phyloP scores from a whole-genome alignment of 306 rosid genomes.

The Prosopis cineraria region DNA sequence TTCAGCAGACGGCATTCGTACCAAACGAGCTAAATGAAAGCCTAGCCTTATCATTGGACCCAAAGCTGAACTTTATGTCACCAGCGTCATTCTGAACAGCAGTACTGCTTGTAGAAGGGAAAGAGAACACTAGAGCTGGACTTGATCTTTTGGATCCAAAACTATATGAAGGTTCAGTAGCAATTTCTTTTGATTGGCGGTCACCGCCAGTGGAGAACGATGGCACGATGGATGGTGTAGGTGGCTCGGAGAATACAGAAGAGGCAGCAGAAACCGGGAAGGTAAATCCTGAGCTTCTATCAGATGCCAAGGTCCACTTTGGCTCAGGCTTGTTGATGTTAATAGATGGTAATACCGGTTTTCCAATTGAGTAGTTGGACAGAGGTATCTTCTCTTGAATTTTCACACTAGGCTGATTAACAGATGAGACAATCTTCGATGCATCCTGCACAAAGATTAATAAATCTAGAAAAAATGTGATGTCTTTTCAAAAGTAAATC shows the following conservation, averaged over 20 bases:
- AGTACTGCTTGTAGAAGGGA: slow-evolving; percentile 70
- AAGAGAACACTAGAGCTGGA: slow-evolving; percentile 57
- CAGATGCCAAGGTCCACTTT: slow-evolving; percentile 59
- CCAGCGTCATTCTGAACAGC: slow-evolving; percentile 40
- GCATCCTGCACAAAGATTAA: slow-evolving; percentile 49
- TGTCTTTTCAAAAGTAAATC: slow-evolving; percentile 1
- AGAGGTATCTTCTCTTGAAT: slow-evolving; percentile 46
- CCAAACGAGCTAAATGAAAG: slow-evolving; percentile 54
- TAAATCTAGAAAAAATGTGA: background rate
- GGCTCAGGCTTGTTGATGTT: slow-evolving; percentile 61
- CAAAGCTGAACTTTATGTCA: slow-evolving; percentile 69
- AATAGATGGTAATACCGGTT: slow-evolving; percentile 68
- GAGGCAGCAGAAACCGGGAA: slow-evolving; percentile 75
- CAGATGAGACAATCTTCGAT: slow-evolving; percentile 36
- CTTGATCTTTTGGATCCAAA: slow-evolving; percentile 62
- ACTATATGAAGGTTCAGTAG: slow-evolving; percentile 48
- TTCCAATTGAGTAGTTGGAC: slow-evolving; percentile 40
- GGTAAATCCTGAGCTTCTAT: slow-evolving; percentile 63
- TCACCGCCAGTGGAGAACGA: slow-evolving; percentile 43
- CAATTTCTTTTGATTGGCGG: slow-evolving; percentile 43
- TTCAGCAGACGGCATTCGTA: slow-evolving; percentile 55
- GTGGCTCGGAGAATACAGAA: slow-evolving; percentile 63
- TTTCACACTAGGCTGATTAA: slow-evolving; percentile 21
- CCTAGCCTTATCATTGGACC: slow-evolving; percentile 55
- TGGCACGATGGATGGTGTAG: slow-evolving; percentile 81